Evolutionary conservation across 2,329 filamentous ascomycete species (phyloP), one percentile per base, ranked within the genome.

Genomic region (Aspergillus piperis): DNA sequence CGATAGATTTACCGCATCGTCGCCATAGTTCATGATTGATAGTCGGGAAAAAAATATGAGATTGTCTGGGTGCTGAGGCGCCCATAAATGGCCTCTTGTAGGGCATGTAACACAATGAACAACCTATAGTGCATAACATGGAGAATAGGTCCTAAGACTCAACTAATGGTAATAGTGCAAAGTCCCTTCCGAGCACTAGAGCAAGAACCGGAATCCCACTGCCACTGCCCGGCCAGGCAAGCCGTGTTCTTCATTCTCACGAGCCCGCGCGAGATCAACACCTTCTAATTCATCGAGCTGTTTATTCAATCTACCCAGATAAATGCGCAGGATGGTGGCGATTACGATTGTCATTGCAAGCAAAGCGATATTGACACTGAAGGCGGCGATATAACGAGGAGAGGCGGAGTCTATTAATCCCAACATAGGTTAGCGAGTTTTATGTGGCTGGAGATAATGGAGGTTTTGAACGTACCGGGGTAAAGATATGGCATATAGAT

Each of bases 401-500:
- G 36, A 42, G 2, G 51, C 51, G 13, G 51, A 53, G 36, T 53
- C 51, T 53, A 38, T 23, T 0, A 17, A 23, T 2, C 1, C 2
- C 19, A 11, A 1, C 3, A 23, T 0, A 2, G 10, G 0, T 25
- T 6, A 39, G 11, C 8, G 15, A 11, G 2, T 13, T 39, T 4
- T 10, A 21, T 32, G 4, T 52, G 3, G 2, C 49, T 13, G 8
- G 49, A 5, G 17, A 7, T 11, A 5, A 15, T 3, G 10, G 1
- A 17, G 25, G 23, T 0, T 19, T 44, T 30, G 3, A 2, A 7
- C 21, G 0, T 53, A 53, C 51, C 39, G 4, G 36, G 21, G 7
- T 52, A 52, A 2, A 52, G 50, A 8, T 52, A 52, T 6, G 50
- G 50, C 4, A 32, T 52, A 15, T 52, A 52, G n/a, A 53, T 53